Percentiles rank a stretch among this genome's conserved stretches.
phyloP scores from a whole-genome alignment of 2,329 filamentous ascomycete genomes.

The Fusarium sp. region DNA sequence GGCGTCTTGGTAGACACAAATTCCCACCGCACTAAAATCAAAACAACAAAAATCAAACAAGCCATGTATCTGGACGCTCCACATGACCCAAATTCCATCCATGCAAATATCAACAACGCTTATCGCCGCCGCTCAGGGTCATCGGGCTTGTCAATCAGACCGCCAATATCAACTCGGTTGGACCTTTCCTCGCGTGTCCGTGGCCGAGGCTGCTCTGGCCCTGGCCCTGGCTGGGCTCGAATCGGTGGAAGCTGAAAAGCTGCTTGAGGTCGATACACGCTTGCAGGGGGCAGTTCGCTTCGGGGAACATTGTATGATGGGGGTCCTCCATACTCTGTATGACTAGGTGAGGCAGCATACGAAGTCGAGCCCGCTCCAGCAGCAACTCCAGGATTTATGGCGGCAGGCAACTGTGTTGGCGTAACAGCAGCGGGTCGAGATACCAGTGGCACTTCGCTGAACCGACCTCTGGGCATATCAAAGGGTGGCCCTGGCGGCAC shows the following conservation, averaged over 20 bases:
- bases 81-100: constrained; percentile 24
- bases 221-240: constrained; percentile 51
- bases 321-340: constrained; percentile 56
- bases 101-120: constrained; percentile 17
- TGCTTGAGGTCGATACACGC: constrained; percentile 45
- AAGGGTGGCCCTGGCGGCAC: constrained; percentile 58
- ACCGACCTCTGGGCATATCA: constrained; percentile 55
- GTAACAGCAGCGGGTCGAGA: constrained; percentile 38
- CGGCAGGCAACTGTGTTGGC: constrained; percentile 46
- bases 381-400: constrained; percentile 40
- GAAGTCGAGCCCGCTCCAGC: constrained; percentile 17
- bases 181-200: constrained; percentile 59
- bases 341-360: constrained; percentile 58
- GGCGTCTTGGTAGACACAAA: not conserved
- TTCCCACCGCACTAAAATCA: constrained; percentile 11
- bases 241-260: constrained; percentile 61
- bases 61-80: not conserved
- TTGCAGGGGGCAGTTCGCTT: constrained; percentile 56
- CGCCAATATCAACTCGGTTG: constrained; percentile 67
- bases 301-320: constrained; percentile 64
- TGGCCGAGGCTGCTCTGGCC: constrained; percentile 43
- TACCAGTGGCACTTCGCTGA: constrained; percentile 46
- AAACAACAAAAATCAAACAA: constrained; percentile 32
- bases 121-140: constrained; percentile 45
- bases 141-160: constrained; percentile 67